phyloP scores from a whole-genome alignment of 2,329 filamentous ascomycete genomes.

The Alternaria novae-zelandiae region DNA sequence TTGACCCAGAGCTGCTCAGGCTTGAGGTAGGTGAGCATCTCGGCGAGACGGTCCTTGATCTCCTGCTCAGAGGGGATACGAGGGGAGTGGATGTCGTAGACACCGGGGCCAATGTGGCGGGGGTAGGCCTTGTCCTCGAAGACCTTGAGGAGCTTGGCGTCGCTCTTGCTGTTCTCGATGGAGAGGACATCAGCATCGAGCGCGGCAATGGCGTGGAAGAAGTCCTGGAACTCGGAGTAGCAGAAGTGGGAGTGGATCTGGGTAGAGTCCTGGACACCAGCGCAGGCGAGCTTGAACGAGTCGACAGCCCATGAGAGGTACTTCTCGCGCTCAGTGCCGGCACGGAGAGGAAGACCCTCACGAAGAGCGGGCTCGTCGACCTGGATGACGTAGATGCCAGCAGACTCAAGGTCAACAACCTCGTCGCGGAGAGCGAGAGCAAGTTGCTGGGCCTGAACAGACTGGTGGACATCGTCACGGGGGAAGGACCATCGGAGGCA shows the following conservation, averaged over 20 bases:
- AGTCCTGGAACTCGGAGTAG: constrained; percentile 99
- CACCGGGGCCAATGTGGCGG: constrained; percentile 97
- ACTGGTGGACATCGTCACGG: constrained; percentile 99
- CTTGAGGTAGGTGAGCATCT: constrained; percentile 96
- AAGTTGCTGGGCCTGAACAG: constrained; percentile 97
- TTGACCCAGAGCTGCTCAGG: constrained; percentile 99
- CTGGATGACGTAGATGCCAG: constrained; percentile 97
- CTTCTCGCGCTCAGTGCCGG: constrained; percentile 91
- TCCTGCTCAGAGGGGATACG: constrained; percentile 97
- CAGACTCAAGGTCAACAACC: constrained; percentile 96
- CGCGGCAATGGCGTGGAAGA: constrained; percentile 99
- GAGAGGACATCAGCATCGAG: constrained; percentile 97
- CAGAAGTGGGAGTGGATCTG: constrained; percentile 99
- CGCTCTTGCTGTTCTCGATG: constrained; percentile 99
- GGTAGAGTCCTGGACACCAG: constrained; percentile 91
- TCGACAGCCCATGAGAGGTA: constrained; percentile 98
- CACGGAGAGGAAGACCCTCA: constrained; percentile 96
- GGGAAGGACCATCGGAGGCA: constrained; percentile 99
- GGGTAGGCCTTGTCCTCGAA: constrained; percentile 98
- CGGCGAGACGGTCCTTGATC: constrained; percentile 95
- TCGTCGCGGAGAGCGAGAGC: constrained; percentile 98
- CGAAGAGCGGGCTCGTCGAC: constrained; percentile 98
- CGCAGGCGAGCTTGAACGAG: constrained; percentile 94
- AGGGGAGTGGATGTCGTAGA: constrained; percentile 99
- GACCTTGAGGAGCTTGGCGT: constrained; percentile 98